Percentiles rank a stretch among this genome's conserved stretches.
Conservation (phyloP, 2,329 filamentous ascomycete genomes). For the Tolypocladium guangdongense region DNA sequence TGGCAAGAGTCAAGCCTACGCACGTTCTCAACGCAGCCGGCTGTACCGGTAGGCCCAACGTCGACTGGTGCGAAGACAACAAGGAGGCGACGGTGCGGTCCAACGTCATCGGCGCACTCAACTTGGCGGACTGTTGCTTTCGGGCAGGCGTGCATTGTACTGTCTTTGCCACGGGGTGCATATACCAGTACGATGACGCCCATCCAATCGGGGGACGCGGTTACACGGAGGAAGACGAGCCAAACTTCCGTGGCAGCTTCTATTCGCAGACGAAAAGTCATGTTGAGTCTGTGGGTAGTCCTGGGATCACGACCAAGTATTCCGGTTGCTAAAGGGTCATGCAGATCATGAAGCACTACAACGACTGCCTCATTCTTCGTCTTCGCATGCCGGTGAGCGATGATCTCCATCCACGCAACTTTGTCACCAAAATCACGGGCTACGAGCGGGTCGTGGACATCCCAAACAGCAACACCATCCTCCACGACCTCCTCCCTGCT, state of each 20-base stretch:
- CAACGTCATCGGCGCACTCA: slow-evolving; percentile 55
- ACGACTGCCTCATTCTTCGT: slow-evolving; percentile 51
- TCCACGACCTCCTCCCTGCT: slow-evolving; percentile 52
- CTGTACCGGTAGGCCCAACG: slow-evolving; percentile 55
- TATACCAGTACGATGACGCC: slow-evolving; percentile 51
- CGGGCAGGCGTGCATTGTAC: slow-evolving; percentile 50
- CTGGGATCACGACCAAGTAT: neutral
- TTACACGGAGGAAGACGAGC: slow-evolving; percentile 49
- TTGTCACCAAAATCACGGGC: slow-evolving; percentile 57
- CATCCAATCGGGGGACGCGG: slow-evolving; percentile 50
- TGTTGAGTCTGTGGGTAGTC: slow-evolving; percentile 36
- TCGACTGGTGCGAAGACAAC: slow-evolving; percentile 63
- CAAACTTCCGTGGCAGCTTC: slow-evolving; percentile 58
- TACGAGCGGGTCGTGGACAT: slow-evolving; percentile 58
- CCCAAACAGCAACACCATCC: slow-evolving; percentile 57
- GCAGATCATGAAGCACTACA: slow-evolving; percentile 51
- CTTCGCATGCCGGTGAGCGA: slow-evolving; percentile 61
- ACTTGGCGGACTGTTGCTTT: slow-evolving; percentile 51
- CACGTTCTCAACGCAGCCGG: slow-evolving; percentile 58
- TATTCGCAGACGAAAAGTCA: slow-evolving; percentile 57
- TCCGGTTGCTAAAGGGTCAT: neutral
- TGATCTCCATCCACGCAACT: slow-evolving; percentile 54
- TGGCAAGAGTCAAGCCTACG: slow-evolving; percentile 49
- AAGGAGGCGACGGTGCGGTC: slow-evolving; percentile 56
- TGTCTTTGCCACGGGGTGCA: slow-evolving; percentile 57